Evolutionary conservation across 148 eudicot species (phyloP).

Genomic region (Persicaria tinctoria): DNA sequence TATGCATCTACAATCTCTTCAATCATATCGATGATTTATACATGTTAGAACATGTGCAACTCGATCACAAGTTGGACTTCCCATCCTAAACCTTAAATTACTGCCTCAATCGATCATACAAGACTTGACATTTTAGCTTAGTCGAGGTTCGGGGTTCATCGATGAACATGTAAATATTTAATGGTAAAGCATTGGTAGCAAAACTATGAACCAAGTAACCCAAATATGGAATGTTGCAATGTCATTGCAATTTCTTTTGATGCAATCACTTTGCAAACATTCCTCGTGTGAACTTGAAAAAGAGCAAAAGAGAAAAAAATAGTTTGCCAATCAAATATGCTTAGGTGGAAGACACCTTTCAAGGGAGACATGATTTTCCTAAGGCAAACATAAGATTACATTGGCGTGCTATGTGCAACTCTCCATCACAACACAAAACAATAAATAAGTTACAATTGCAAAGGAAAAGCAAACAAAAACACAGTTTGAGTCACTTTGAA

Average conservation of each 20-base stretch:
- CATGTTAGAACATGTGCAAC: too few species aligned
- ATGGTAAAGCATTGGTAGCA: too few species aligned
- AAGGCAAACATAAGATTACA: conserved; percentile 2
- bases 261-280: not conserved
- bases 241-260: not conserved
- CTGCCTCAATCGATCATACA: too few species aligned
- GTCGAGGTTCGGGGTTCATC: too few species aligned
- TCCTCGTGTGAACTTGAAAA: conserved; percentile 8
- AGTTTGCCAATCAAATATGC: conserved; percentile 4
- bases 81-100: too few species aligned
- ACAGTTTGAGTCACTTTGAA: too few species aligned
- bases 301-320: not conserved
- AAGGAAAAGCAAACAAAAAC: not conserved
- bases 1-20: too few species aligned
- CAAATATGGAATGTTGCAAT: not conserved
- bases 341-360: not conserved
- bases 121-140: too few species aligned
- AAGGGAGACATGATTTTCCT: not conserved
- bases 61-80: too few species aligned
- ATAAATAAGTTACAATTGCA: not conserved
- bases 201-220: not conserved
- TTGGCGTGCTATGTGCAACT: conserved; percentile 13
- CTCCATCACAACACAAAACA: not conserved
- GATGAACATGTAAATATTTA: too few species aligned
- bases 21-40: too few species aligned